Conservation (phyloP, 1,284 basidiomycete genomes). For the Kalmanozyma brasiliensis region DNA sequence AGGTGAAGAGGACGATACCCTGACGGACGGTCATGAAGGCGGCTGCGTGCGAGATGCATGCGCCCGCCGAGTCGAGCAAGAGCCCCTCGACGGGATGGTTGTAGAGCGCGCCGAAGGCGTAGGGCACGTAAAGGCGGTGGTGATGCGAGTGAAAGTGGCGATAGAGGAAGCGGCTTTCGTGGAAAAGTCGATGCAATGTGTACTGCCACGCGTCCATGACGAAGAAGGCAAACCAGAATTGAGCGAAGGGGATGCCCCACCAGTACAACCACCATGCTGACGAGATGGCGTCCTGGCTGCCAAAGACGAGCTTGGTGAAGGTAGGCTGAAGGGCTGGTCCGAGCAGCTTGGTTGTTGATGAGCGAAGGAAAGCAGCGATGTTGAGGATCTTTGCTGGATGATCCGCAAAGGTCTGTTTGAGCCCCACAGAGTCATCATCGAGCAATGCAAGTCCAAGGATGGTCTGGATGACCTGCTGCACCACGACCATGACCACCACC, state of each 20-base stretch:
- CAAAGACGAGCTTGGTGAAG: slow-evolving; percentile 29
- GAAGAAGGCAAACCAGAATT: slow-evolving; percentile 85
- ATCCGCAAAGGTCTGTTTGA: slow-evolving; percentile 69
- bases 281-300: slow-evolving; percentile 38
- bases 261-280: slow-evolving; percentile 82
- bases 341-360: slow-evolving; percentile 13
- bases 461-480: slow-evolving; percentile 89
- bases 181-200: slow-evolving; percentile 90
- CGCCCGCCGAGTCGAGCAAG: slow-evolving; percentile 85
- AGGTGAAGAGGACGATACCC: slow-evolving; percentile 82
- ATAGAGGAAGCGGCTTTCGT: slow-evolving; percentile 90
- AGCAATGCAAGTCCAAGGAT: slow-evolving; percentile 78
- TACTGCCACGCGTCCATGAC: slow-evolving; percentile 99
- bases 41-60: slow-evolving; percentile 78
- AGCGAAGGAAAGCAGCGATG: slow-evolving; percentile 26
- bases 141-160: slow-evolving; percentile 92
- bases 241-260: slow-evolving; percentile 86
- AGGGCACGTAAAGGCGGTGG: slow-evolving; percentile 95
- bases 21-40: slow-evolving; percentile 79
- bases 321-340: slow-evolving; percentile 16
- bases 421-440: slow-evolving; percentile 70
- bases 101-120: slow-evolving; percentile 96
- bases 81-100: slow-evolving; percentile 95
- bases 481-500: slow-evolving; percentile 81
- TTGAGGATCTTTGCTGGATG: slow-evolving; percentile 69